Conservation (phyloP, 2,329 filamentous ascomycete species). For the Calonectria crousiana region DNA sequence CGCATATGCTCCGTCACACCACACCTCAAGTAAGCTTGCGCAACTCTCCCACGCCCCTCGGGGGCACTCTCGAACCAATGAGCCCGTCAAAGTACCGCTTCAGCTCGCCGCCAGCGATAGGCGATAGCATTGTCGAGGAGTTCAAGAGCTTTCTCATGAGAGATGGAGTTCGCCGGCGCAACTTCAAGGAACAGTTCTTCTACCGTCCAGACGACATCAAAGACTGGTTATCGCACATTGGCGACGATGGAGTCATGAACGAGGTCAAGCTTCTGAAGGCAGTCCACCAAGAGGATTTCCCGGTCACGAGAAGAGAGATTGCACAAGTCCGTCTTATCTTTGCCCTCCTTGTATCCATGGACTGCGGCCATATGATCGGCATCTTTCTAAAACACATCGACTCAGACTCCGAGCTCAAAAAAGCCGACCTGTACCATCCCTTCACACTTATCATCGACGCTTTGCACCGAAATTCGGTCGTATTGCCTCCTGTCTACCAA, state of each 20-base stretch:
- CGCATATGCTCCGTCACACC: neutral
- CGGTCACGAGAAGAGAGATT: neutral
- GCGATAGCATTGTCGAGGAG: neutral
- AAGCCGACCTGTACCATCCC: neutral
- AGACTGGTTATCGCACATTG: neutral
- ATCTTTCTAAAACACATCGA: neutral
- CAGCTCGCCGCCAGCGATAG: neutral
- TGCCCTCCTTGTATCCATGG: constrained; percentile 8
- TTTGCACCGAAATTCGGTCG: neutral
- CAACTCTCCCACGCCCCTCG: neutral
- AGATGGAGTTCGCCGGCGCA: neutral
- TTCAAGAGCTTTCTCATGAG: neutral
- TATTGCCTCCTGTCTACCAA: neutral
- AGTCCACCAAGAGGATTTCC: neutral
- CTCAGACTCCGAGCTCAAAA: neutral
- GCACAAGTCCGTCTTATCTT: neutral
- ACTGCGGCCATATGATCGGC: constrained; percentile 14
- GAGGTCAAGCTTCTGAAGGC: neutral
- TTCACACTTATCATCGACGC: neutral
- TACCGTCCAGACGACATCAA: neutral
- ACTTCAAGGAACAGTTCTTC: neutral
- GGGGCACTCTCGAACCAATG: neutral
- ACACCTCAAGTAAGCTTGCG: neutral
- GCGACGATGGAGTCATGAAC: neutral
- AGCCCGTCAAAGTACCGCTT: neutral